Conservation (phyloP, 2,329 filamentous ascomycete genomes). For the Aschersonia sp. region DNA sequence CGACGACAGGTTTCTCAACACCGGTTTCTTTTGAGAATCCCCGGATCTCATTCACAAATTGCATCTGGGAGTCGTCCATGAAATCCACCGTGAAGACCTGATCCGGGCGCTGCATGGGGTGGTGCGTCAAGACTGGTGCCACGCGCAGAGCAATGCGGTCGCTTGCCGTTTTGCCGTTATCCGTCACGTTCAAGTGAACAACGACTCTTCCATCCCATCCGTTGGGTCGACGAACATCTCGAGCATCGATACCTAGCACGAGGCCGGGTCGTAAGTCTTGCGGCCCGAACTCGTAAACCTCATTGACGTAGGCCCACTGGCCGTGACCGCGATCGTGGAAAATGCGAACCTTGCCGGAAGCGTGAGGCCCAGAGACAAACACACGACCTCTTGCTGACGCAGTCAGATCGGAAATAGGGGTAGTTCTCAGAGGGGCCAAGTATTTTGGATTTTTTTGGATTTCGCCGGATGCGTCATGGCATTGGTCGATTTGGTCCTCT, state of each 20-base stretch:
- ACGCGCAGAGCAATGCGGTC: constrained; percentile 18
- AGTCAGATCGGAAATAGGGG: constrained; percentile 10
- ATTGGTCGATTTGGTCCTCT: constrained; percentile 14
- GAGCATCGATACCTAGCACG: constrained; percentile 20
- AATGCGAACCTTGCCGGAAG: constrained; percentile 12
- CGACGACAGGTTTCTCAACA: constrained; percentile 2
- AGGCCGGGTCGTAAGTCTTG: constrained; percentile 14
- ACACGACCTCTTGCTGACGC: constrained; percentile 7
- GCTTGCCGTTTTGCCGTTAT: constrained; percentile 5
- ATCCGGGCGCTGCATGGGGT: constrained; percentile 17
- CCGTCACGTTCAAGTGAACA: constrained; percentile 14
- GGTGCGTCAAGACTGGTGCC: constrained; percentile 22
- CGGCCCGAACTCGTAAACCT: constrained; percentile 13
- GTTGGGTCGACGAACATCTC: constrained; percentile 11
- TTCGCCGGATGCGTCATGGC: constrained; percentile 21
- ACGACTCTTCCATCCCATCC: constrained; percentile 15
- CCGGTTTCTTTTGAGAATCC: not conserved
- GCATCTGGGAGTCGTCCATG: not conserved
- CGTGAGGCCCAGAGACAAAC: constrained; percentile 1
- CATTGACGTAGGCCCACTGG: constrained; percentile 13
- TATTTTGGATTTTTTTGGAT: constrained; percentile 14
- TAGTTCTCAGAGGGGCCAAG: constrained; percentile 17
- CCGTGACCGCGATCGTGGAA: constrained; percentile 9
- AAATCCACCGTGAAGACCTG: constrained; percentile 10
- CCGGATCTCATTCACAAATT: not conserved